These are phyloP conservation scores for Yamadazyma membranifaciens DNA, from an alignment of 1,139 yeast species.

Conservation along the genomic window DNA sequence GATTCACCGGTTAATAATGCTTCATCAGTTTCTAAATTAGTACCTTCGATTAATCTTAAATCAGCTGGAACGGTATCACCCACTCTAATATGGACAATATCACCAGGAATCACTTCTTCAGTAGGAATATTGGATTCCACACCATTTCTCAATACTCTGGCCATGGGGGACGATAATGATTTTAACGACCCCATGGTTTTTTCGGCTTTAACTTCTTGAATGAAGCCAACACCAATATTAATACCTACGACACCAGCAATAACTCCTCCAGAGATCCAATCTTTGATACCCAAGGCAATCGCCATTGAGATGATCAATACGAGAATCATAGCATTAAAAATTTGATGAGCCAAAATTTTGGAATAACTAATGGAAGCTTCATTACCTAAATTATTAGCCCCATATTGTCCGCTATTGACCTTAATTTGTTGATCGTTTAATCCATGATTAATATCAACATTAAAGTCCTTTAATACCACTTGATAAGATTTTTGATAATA, in stretches of 20 bases:
- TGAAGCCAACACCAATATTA: conserved; percentile 31
- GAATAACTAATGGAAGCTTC: conserved; percentile 26
- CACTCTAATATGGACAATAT: conserved; percentile 38
- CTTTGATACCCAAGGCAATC: conserved; percentile 33
- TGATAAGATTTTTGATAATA: conserved; percentile 4
- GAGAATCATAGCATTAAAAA: conserved; percentile 39
- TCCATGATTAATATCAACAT: conserved; percentile 44
- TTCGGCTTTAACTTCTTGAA: conserved; percentile 37
- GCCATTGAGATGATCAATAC: conserved; percentile 35
- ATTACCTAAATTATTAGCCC: conserved; percentile 29
- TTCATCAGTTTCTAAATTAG: conserved; percentile 49
- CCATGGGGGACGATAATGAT: conserved; percentile 31
- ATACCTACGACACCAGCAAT: conserved; percentile 30
- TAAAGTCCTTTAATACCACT: conserved; percentile 19
- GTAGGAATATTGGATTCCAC: conserved; percentile 34
- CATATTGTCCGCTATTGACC: conserved; percentile 16
- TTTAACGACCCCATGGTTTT: conserved; percentile 39
- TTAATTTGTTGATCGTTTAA: conserved; percentile 34
- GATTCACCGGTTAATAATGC: conserved; percentile 54
- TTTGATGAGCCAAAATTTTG: conserved; percentile 38
- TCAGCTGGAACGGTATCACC: conserved; percentile 56
- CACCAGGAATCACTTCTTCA: conserved; percentile 51
- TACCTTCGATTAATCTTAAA: conserved; percentile 35
- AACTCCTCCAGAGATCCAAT: conserved; percentile 30
- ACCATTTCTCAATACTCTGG: conserved; percentile 43